Percentiles rank a stretch among this genome's conserved stretches.
These are phyloP conservation scores for Peniophora sp. DNA, from an alignment of 1,284 basidiomycete species.

Conservation along the genomic window DNA sequence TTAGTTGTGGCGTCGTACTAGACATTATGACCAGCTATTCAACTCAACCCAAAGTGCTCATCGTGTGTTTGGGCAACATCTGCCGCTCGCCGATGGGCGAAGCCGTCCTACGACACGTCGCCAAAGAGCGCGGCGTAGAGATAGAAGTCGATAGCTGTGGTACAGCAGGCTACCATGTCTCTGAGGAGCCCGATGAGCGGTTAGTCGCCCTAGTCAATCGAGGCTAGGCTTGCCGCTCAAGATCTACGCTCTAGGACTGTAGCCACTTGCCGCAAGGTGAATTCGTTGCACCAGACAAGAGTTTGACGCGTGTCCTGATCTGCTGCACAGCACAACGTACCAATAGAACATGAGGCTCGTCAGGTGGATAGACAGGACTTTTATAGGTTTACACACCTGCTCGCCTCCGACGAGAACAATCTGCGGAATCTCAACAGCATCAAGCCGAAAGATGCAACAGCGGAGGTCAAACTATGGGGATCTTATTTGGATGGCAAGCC, in stretches of 20 bases:
- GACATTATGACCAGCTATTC: not conserved
- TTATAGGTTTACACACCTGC: slow-evolving; percentile 57
- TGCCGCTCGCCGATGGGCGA: slow-evolving; percentile 79
- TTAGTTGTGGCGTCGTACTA: too few species aligned
- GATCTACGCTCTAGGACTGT: slow-evolving; percentile 37
- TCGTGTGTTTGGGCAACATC: slow-evolving; percentile 75
- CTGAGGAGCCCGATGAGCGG: slow-evolving; percentile 69
- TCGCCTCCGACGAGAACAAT: slow-evolving; percentile 64
- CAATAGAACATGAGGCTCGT: slow-evolving; percentile 53
- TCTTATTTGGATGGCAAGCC: slow-evolving; percentile 58
- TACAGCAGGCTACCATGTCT: slow-evolving; percentile 64
- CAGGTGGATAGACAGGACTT: slow-evolving; percentile 56
- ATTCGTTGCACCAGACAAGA: not conserved
- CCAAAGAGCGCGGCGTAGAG: slow-evolving; percentile 53
- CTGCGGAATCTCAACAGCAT: slow-evolving; percentile 47
- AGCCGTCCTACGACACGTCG: slow-evolving; percentile 59
- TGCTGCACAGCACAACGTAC: slow-evolving; percentile 44
- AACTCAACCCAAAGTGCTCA: slow-evolving; percentile 38
- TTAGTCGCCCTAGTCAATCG: slow-evolving; percentile 18
- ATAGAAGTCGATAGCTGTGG: slow-evolving; percentile 67
- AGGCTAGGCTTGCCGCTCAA: too few species aligned
- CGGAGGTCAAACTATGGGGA: slow-evolving; percentile 65
- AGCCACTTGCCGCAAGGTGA: slow-evolving; percentile 53
- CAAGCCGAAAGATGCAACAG: slow-evolving; percentile 48
- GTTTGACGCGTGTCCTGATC: not conserved